phyloP scores from a whole-genome alignment of 768 basidiomycete genomes.

The Hemileccinum rubropunctum region DNA sequence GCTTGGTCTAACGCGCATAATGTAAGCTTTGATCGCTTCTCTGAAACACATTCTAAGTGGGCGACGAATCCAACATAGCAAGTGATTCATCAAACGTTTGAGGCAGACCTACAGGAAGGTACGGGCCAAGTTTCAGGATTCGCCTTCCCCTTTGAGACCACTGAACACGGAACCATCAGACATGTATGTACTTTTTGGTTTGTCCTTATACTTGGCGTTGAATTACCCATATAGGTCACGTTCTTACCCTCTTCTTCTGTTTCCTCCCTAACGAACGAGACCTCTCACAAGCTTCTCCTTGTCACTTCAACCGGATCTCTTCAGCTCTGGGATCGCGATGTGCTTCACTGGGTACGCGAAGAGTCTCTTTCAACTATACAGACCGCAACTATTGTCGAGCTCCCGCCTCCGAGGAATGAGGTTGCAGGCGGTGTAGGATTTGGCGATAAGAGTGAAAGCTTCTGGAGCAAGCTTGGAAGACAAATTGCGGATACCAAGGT shows the following conservation, averaged over 20 bases:
- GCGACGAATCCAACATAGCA: slow-evolving; percentile 36
- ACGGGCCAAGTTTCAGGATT: slow-evolving; percentile 49
- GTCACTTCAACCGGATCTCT: slow-evolving; percentile 76
- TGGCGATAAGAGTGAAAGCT: slow-evolving; percentile 37
- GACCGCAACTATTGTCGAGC: slow-evolving; percentile 69
- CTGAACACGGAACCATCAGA: slow-evolving; percentile 61
- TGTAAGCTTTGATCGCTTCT: slow-evolving; percentile 38
- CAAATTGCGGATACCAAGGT: slow-evolving; percentile 65
- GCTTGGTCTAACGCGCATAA: slow-evolving; percentile 60
- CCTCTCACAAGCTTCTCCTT: slow-evolving; percentile 44
- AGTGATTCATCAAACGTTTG: slow-evolving; percentile 51
- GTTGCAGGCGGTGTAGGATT: slow-evolving; percentile 9
- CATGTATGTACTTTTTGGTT: slow-evolving; percentile 46
- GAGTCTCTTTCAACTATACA: slow-evolving; percentile 68
- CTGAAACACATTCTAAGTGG: background rate
- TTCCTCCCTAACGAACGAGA: slow-evolving; percentile 33
- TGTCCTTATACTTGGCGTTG: background rate
- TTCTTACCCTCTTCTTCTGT: slow-evolving; percentile 45
- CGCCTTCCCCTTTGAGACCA: slow-evolving; percentile 64
- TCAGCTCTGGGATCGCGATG: slow-evolving; percentile 66
- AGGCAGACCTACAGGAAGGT: slow-evolving; percentile 44
- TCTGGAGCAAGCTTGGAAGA: slow-evolving; percentile 47
- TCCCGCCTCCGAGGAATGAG: slow-evolving; percentile 54
- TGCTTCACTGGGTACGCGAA: slow-evolving; percentile 74
- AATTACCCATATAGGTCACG: slow-evolving; percentile 39